Evolutionary conservation across 2,329 filamentous ascomycete genomes (phyloP).

Genomic region (Colletotrichum incanum): DNA sequence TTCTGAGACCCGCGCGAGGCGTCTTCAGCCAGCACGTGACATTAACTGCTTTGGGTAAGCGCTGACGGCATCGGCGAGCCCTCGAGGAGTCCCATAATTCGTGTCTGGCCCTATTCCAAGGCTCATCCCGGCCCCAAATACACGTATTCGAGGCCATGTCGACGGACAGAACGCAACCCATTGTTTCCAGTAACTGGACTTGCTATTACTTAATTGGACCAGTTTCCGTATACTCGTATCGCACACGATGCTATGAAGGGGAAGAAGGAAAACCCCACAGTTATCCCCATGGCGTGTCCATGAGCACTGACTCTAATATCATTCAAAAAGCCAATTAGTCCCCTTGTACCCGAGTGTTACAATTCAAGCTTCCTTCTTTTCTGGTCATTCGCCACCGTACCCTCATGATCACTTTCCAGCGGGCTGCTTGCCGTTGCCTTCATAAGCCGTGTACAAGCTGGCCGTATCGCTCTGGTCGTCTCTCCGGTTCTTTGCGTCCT

Average conservation of each 20-base stretch:
- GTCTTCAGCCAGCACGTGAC: slow-evolving; percentile 17
- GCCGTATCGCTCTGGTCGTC: slow-evolving; percentile 45
- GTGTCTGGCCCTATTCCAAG: slow-evolving; percentile 7
- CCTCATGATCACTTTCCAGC: slow-evolving; percentile 34
- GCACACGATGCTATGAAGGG: background rate
- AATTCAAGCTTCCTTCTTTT: background rate
- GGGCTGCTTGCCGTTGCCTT: slow-evolving; percentile 53
- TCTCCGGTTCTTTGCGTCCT: slow-evolving; percentile 45
- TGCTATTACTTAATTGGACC: slow-evolving; percentile 9
- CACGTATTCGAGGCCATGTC: background rate
- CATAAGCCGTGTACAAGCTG: slow-evolving; percentile 49
- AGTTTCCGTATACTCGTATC: background rate
- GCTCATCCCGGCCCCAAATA: background rate
- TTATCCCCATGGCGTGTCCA: slow-evolving; percentile 5
- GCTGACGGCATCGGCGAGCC: background rate
- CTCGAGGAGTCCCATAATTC: background rate
- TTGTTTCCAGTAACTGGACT: background rate
- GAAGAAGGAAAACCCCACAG: background rate
- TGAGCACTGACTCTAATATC: background rate
- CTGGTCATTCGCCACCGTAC: background rate
- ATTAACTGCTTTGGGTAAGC: background rate
- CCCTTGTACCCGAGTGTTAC: background rate
- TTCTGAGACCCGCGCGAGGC: slow-evolving; percentile 8
- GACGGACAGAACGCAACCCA: background rate
- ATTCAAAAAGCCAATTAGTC: background rate